Conservation (phyloP, 2,329 filamentous ascomycete species). For the Fusarium circinatum region DNA sequence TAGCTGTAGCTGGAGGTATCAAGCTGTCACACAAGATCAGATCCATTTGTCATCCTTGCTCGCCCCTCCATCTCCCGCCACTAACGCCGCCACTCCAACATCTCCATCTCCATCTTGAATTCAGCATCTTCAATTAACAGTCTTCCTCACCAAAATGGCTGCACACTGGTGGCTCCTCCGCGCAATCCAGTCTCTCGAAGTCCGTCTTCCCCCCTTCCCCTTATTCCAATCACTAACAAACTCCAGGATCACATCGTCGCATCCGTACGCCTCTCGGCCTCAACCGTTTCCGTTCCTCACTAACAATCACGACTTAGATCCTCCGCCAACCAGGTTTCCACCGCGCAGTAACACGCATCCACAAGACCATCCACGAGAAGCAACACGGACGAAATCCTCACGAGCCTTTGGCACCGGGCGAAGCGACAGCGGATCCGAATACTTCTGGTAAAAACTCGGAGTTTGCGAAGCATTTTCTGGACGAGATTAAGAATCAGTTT, state of each 20-base stretch:
- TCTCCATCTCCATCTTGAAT: not conserved
- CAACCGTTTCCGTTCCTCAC: not conserved
- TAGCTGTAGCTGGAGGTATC: not conserved
- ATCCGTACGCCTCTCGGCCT: constrained; percentile 38
- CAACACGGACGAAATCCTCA: constrained; percentile 61
- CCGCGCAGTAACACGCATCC: constrained; percentile 62
- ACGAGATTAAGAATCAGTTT: constrained; percentile 63
- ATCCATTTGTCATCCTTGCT: constrained; percentile 26
- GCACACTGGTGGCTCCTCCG: constrained; percentile 49
- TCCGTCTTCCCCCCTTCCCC: not conserved
- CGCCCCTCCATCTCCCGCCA: constrained; percentile 19
- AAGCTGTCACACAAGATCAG: not conserved
- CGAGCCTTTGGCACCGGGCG: constrained; percentile 61
- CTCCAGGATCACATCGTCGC: constrained; percentile 49
- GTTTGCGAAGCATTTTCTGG: constrained; percentile 60
- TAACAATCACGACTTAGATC: constrained; percentile 50
- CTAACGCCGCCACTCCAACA: not conserved
- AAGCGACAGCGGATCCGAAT: constrained; percentile 59
- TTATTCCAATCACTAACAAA: constrained; percentile 16
- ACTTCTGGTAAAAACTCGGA: constrained; percentile 31
- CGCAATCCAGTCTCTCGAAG: constrained; percentile 50
- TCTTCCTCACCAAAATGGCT: constrained; percentile 43
- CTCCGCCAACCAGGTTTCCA: constrained; percentile 63
- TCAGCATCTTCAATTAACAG: not conserved
- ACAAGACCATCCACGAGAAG: constrained; percentile 60